phyloP scores from a whole-genome alignment of 495 filamentous ascomycete genomes.

The Hyaloscypha hepaticicola region DNA sequence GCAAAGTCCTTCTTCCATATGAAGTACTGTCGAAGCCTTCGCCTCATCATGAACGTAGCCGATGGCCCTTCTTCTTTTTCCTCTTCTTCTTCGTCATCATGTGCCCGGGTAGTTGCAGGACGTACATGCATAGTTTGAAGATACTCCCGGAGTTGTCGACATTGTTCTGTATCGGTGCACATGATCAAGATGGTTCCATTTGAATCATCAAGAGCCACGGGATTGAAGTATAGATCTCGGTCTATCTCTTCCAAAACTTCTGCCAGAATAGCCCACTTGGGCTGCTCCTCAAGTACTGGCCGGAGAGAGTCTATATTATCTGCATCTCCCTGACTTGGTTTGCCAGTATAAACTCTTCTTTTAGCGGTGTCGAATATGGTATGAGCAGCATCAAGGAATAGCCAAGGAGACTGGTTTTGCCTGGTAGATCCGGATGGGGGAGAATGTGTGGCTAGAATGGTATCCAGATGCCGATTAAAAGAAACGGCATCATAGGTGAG shows the following conservation, averaged over 20 bases:
- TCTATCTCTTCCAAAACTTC: slow-evolving; percentile 94
- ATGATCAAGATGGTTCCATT: slow-evolving; percentile 91
- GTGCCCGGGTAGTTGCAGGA: slow-evolving; percentile 44
- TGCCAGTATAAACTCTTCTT: slow-evolving; percentile 79
- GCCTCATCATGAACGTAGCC: slow-evolving; percentile 83
- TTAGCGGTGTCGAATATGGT: slow-evolving; percentile 92
- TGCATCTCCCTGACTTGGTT: slow-evolving; percentile 38
- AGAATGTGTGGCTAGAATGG: slow-evolving; percentile 84
- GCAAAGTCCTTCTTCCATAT: slow-evolving; percentile 90
- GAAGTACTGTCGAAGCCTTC: slow-evolving; percentile 83
- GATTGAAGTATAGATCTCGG: slow-evolving; percentile 83
- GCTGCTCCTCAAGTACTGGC: slow-evolving; percentile 90
- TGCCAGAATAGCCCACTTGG: slow-evolving; percentile 86
- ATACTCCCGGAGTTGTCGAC: slow-evolving; percentile 86
- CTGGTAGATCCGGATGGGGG: slow-evolving; percentile 84
- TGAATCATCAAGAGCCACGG: slow-evolving; percentile 71
- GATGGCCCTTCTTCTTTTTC: slow-evolving; percentile 56
- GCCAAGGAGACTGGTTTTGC: slow-evolving; percentile 91
- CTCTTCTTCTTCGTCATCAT: slow-evolving; percentile 42
- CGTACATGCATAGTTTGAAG: slow-evolving; percentile 86
- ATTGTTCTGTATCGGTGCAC: slow-evolving; percentile 88
- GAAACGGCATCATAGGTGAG: slow-evolving; percentile 87
- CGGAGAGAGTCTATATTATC: slow-evolving; percentile 61
- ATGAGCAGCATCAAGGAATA: slow-evolving; percentile 93
- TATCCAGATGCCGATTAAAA: slow-evolving; percentile 91